A percentile compares a stretch with the other conserved stretches of the same genome.
Evolutionary conservation across 2,329 filamentous ascomycete species (phyloP).

Genomic region (Ascochyta pisi): DNA sequence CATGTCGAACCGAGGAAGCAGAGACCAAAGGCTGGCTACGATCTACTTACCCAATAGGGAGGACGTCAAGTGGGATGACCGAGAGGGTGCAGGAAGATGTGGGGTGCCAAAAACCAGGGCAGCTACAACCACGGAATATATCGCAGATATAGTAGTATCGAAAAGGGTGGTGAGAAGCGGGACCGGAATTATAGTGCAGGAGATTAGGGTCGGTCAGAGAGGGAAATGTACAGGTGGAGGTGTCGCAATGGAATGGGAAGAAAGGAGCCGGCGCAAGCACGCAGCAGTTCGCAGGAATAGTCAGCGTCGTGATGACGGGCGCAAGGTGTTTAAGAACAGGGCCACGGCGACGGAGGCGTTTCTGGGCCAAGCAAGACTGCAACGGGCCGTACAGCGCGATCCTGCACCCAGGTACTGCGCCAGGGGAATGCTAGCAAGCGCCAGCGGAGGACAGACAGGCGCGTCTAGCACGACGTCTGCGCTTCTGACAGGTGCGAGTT

Average conservation of each 20-base stretch:
- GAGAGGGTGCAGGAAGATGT: constrained; percentile 1
- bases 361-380: constrained; percentile 46
- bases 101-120: constrained; percentile 12
- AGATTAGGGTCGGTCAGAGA: background rate
- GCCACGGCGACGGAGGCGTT: constrained; percentile 41
- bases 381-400: constrained; percentile 50
- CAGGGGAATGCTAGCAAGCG: constrained; percentile 40
- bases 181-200: constrained; percentile 20
- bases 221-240: constrained; percentile 6
- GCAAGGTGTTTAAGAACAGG: constrained; percentile 39
- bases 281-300: constrained; percentile 38
- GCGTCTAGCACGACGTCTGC: constrained; percentile 41
- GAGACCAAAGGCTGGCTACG: background rate
- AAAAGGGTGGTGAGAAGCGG: background rate
- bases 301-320: constrained; percentile 35
- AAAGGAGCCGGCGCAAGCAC: constrained; percentile 38
- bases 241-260: constrained; percentile 20
- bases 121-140: constrained; percentile 18
- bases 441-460: constrained; percentile 36
- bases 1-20: background rate
- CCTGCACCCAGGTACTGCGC: constrained; percentile 35
- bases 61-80: background rate
- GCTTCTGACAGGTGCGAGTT: constrained; percentile 47
- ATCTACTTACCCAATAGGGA: constrained; percentile 1
- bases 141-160: constrained; percentile 17